These are phyloP conservation scores for Chrysoporthe puriensis DNA, from an alignment of 2,329 filamentous ascomycete genomes.

Conservation along the genomic window DNA sequence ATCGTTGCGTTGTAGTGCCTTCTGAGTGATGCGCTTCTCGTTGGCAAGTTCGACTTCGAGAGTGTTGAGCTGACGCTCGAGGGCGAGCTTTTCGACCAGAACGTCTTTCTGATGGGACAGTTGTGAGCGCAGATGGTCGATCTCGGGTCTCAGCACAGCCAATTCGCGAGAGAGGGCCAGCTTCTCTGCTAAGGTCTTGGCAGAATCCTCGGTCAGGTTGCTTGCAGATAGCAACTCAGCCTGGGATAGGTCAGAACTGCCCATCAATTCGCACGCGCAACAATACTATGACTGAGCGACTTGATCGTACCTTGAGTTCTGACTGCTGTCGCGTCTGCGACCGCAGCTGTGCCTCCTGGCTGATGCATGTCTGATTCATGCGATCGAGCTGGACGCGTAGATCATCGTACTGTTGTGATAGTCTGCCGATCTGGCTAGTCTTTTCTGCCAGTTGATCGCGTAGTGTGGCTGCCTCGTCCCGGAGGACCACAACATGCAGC, in stretches of 20 bases:
- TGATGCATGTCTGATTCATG: conserved; percentile 45
- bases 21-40: conserved; percentile 57
- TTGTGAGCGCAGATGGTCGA: conserved; percentile 60
- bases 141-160: conserved; percentile 56
- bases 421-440: conserved; percentile 60
- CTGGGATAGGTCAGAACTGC: conserved; percentile 46
- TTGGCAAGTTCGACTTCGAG: conserved; percentile 82
- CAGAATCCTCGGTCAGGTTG: conserved; percentile 68
- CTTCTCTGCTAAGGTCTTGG: conserved; percentile 67
- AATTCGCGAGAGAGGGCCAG: conserved; percentile 56
- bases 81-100: conserved; percentile 75
- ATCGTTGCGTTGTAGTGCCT: conserved; percentile 34
- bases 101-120: conserved; percentile 66
- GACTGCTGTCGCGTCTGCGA: conserved; percentile 53
- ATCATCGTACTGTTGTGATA: conserved; percentile 46
- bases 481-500: conserved; percentile 70
- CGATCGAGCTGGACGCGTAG: conserved; percentile 48
- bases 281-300: neutral
- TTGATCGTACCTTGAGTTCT: conserved; percentile 48
- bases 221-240: conserved; percentile 73
- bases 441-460: conserved; percentile 64
- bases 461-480: conserved; percentile 73
- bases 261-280: neutral
- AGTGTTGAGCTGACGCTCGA: conserved; percentile 77
- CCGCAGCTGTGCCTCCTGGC: conserved; percentile 52